Conservation (phyloP, 139 green algal genomes). For the Pycnococcus provasolii region DNA sequence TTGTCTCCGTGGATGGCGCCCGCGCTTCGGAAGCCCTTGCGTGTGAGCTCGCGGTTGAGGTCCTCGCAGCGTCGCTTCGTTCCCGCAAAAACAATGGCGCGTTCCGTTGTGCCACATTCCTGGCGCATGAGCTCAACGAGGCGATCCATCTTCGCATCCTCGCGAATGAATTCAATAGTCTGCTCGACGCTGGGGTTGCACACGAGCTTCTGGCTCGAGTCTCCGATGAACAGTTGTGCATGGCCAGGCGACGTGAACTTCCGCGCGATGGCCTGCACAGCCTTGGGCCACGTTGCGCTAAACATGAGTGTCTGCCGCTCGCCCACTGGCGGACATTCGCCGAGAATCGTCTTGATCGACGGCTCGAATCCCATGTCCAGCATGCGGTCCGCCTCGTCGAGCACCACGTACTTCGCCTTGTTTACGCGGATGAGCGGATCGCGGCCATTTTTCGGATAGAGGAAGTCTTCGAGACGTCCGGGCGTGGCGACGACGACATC, state of each 20-base stretch:
- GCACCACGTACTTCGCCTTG: slow-evolving; percentile 67
- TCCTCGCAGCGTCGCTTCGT: slow-evolving; percentile 17
- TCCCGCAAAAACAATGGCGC: slow-evolving; percentile 11
- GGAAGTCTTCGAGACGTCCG: slow-evolving; percentile 72
- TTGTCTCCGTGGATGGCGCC: slow-evolving; percentile 26
- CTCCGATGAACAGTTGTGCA: slow-evolving; percentile 10
- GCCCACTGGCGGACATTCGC: slow-evolving; percentile 34
- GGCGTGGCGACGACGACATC: slow-evolving; percentile 70
- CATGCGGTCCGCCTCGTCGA: slow-evolving; percentile 94
- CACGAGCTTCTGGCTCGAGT: slow-evolving; percentile 5
- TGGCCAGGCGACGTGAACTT: slow-evolving; percentile 5
- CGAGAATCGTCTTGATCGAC: slow-evolving; percentile 70
- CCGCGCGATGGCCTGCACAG: slow-evolving; percentile 62
- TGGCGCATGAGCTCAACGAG: not conserved
- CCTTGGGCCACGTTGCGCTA: slow-evolving; percentile 66
- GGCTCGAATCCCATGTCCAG: slow-evolving; percentile 93
- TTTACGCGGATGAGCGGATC: slow-evolving; percentile 1
- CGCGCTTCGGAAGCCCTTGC: slow-evolving; percentile 2
- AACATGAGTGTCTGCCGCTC: slow-evolving; percentile 79
- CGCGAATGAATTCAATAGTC: slow-evolving; percentile 8
- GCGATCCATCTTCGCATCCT: slow-evolving; percentile 21
- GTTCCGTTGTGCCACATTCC: not conserved
- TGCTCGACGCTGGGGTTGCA: slow-evolving; percentile 28
- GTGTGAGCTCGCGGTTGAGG: slow-evolving; percentile 10
- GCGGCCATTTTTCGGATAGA: slow-evolving; percentile 36